phyloP scores from a whole-genome alignment of 768 basidiomycete genomes.

The Boletus rex-veris region DNA sequence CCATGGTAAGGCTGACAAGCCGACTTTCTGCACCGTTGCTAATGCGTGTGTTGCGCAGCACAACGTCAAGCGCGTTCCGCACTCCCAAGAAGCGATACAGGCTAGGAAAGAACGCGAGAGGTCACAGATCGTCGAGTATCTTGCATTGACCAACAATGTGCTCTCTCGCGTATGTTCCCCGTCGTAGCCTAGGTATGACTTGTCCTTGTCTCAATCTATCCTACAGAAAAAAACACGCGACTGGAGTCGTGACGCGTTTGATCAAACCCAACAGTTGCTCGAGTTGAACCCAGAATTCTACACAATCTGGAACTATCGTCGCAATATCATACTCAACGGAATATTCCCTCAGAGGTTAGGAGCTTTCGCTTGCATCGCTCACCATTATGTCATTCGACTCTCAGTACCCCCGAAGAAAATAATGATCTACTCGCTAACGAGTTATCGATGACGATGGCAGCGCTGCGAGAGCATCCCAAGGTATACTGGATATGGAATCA shows the following conservation, averaged over 20 bases:
- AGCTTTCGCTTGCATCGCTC: background rate
- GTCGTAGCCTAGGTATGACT: background rate
- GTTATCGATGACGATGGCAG: slow-evolving; percentile 72
- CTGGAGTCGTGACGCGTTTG: slow-evolving; percentile 70
- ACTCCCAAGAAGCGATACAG: slow-evolving; percentile 57
- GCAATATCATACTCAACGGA: slow-evolving; percentile 70
- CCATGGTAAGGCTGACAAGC: slow-evolving; percentile 14
- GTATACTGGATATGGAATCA: slow-evolving; percentile 99
- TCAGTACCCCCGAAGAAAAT: slow-evolving; percentile 57
- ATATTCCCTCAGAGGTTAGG: slow-evolving; percentile 65
- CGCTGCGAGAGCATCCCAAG: slow-evolving; percentile 85
- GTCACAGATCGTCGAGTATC: slow-evolving; percentile 74
- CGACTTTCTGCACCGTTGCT: background rate
- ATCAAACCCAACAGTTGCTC: slow-evolving; percentile 73
- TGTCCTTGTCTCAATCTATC: background rate
- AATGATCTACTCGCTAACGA: slow-evolving; percentile 69
- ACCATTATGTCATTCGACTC: slow-evolving; percentile 12
- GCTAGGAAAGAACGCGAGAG: slow-evolving; percentile 68
- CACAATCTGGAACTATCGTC: slow-evolving; percentile 93
- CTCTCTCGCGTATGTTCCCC: slow-evolving; percentile 53
- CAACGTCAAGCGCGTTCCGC: slow-evolving; percentile 59
- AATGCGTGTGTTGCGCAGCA: slow-evolving; percentile 45
- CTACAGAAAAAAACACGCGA: slow-evolving; percentile 66
- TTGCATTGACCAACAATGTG: slow-evolving; percentile 58
- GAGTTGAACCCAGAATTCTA: slow-evolving; percentile 93